phyloP scores from a whole-genome alignment of 345 rosid species.

The Citropsis articulata region DNA sequence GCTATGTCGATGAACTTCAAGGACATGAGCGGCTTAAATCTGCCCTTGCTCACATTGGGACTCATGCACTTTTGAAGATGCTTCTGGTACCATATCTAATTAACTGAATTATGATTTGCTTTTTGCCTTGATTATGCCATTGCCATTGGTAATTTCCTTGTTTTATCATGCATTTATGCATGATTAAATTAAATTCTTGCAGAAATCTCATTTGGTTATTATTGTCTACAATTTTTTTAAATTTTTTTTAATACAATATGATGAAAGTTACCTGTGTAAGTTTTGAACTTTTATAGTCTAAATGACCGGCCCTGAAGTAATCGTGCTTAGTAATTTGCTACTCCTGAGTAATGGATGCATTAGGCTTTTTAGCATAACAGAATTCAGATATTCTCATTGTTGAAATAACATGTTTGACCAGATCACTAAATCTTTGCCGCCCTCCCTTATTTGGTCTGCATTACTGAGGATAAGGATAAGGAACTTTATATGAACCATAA shows the following conservation, averaged over 20 bases:
- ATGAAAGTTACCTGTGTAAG: not conserved
- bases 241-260: not conserved
- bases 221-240: not conserved
- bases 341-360: not conserved
- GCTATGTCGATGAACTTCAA: constrained; percentile 72
- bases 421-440: not conserved
- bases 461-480: not conserved
- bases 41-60: constrained; percentile 90
- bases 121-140: not conserved
- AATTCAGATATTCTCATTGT: not conserved
- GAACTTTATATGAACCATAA: not conserved
- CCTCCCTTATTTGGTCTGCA: not conserved
- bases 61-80: constrained; percentile 96
- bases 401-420: not conserved
- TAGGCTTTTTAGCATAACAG: not conserved
- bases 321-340: not conserved
- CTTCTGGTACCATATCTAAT: constrained; percentile 58
- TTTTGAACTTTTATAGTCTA: not conserved
- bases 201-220: not conserved
- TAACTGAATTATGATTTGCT: not conserved
- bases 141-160: not conserved
- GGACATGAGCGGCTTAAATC: constrained; percentile 64
- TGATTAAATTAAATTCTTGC: not conserved
- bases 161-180: constrained; percentile 1
- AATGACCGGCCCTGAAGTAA: not conserved